Evolutionary conservation across 352 stramenopile species (phyloP).

Genomic region (Pythium volutum): DNA sequence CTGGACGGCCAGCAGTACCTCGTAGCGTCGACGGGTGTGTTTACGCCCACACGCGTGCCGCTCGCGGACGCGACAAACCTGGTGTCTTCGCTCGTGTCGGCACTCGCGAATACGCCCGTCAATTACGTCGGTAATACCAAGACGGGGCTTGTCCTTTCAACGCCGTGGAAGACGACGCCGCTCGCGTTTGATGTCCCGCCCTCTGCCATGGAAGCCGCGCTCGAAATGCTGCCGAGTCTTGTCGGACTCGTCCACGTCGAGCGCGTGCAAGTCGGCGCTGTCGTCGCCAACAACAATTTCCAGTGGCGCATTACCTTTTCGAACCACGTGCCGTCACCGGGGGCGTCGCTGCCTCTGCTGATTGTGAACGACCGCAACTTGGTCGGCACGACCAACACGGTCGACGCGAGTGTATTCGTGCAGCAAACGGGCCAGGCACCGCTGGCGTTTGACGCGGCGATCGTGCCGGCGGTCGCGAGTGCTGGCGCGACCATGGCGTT

Average conservation of each 20-base stretch:
- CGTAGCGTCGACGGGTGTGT: constrained; percentile 64
- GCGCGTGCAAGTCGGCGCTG: constrained; percentile 52
- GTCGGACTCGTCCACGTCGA: constrained; percentile 89
- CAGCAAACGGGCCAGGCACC: constrained; percentile 33
- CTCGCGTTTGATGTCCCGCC: constrained; percentile 58
- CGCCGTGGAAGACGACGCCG: constrained; percentile 56
- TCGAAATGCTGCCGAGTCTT: constrained; percentile 86
- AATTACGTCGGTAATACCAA: constrained; percentile 56
- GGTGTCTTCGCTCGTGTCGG: constrained; percentile 15
- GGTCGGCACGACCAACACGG: constrained; percentile 21
- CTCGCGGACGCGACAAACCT: constrained; percentile 40
- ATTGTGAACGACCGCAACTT: constrained; percentile 54
- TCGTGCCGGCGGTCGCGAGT: constrained; percentile 21
- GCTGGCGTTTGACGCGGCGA: constrained; percentile 31
- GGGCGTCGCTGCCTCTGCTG: constrained; percentile 35
- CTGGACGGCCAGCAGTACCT: constrained; percentile 75
- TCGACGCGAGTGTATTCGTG: constrained; percentile 30
- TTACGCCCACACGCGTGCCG: constrained; percentile 68
- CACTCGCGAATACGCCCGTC: constrained; percentile 27
- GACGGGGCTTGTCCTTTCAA: constrained; percentile 32
- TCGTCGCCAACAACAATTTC: constrained; percentile 55
- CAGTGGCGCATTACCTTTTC: constrained; percentile 90
- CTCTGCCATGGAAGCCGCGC: constrained; percentile 54
- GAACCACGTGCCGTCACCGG: constrained; percentile 39
- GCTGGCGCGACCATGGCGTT: constrained; percentile 26